These are phyloP conservation scores for Sporothrix sp. DNA, from an alignment of 2,329 filamentous ascomycete species.

Conservation along the genomic window DNA sequence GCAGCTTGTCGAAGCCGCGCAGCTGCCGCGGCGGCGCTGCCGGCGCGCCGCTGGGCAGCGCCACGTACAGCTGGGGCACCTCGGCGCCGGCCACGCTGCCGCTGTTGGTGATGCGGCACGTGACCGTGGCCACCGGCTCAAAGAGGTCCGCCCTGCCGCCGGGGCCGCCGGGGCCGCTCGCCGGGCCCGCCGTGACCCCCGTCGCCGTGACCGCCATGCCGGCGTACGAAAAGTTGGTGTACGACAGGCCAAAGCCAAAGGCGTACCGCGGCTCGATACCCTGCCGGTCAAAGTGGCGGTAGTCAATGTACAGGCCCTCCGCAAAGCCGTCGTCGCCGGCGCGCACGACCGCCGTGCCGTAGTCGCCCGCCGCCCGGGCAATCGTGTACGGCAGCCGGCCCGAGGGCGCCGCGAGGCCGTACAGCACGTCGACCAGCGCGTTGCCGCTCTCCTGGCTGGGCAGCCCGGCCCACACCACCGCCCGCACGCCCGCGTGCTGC, in stretches of 20 bases:
- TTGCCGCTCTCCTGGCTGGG: conserved; percentile 70
- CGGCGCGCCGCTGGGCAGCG: conserved; percentile 30
- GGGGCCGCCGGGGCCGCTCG: conserved; percentile 30
- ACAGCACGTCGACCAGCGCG: conserved; percentile 62
- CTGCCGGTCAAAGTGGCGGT: conserved; percentile 50
- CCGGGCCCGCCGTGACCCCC: conserved; percentile 25
- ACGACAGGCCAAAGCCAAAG: conserved; percentile 57
- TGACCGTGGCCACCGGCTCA: conserved; percentile 39
- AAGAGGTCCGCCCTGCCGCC: conserved; percentile 39
- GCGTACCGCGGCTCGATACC: conserved; percentile 50
- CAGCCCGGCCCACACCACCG: conserved; percentile 65
- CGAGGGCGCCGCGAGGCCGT: conserved; percentile 42
- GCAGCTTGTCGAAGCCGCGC: conserved; percentile 52
- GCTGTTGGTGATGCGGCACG: conserved; percentile 54
- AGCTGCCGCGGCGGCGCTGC: conserved; percentile 40
- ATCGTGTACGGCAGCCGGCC: conserved; percentile 44
- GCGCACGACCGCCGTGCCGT: conserved; percentile 28
- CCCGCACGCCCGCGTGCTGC: conserved; percentile 59
- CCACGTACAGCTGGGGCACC: conserved; percentile 52
- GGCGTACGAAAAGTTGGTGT: conserved; percentile 57
- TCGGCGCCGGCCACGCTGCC: conserved; percentile 53
- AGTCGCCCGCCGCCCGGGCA: conserved; percentile 36
- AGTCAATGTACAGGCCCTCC: conserved; percentile 55
- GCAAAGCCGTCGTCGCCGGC: conserved; percentile 41
- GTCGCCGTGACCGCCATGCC: conserved; percentile 33